Evolutionary conservation across 2,329 filamentous ascomycete species (phyloP), one percentile per base, ranked within the genome.

Genomic region (Exophiala xenobiotica): DNA sequence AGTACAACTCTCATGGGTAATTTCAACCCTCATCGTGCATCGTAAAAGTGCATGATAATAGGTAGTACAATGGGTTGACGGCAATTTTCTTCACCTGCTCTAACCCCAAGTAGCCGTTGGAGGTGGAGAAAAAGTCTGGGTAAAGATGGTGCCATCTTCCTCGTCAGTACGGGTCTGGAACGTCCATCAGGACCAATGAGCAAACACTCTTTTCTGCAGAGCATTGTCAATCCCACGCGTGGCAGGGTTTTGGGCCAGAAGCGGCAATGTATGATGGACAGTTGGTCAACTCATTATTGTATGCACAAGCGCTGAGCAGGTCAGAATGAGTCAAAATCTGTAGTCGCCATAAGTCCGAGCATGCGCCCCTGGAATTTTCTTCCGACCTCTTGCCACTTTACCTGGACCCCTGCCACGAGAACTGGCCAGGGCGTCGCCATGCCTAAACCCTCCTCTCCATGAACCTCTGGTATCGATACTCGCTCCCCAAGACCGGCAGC

Each of bases 321-420:
- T 49, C 40, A 57, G 31, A 57, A 58, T 3, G 52, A 50, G 19
- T 58, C 52, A 47, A 56, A 58, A 29, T 58, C 54, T 1, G 53
- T 54, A n/a, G 53, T 42, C 5, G 56, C 57, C 53, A 58, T 53
- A 53, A 63, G 49, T 9, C 60, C 61, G 29, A 63, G 38, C 55
- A 63, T 60, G 43, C 55, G 46, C 6, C 59, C 59, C 52, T 62
- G 61, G 45, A 59, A 64, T 44, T 54, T 63, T 42, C 53, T 50
- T 23, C 59, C 62, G 9, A 64, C 83, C 69, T 96, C 91, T 40
- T 85, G 80, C 60, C 90, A 76, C 64, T 86, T 86, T 26, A 97
- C 88, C 73, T 90, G 86, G 24, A 92, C 82, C 56, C 86, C 83
- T 53, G 87, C 88, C 66, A 93, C 89, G 65, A 96, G 86, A 24